Conservation (phyloP, 495 filamentous ascomycete species). For the Aspergillus egyptiacus region DNA sequence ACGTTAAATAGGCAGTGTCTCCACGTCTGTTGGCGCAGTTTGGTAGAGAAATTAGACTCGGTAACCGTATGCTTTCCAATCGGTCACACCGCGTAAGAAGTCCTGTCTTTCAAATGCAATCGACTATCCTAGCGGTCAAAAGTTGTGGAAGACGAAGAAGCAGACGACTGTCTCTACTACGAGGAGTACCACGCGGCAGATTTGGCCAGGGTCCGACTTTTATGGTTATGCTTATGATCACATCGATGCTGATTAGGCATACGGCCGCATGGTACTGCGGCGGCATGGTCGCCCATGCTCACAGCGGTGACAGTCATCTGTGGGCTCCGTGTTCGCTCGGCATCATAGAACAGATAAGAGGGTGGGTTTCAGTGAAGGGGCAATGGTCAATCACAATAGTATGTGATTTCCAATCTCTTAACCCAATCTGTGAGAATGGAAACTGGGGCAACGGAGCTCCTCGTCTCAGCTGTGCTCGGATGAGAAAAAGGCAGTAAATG, state of each 20-base stretch:
- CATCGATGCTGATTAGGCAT: constrained; percentile 2
- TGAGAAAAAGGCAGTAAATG: background rate
- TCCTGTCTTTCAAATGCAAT: background rate
- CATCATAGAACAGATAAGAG: background rate
- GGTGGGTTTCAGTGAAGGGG: constrained; percentile 9
- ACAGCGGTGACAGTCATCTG: background rate
- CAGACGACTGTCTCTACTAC: background rate
- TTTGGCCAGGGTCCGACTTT: background rate
- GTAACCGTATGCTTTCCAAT: background rate
- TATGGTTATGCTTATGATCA: constrained; percentile 4
- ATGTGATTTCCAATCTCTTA: constrained; percentile 3
- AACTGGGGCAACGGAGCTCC: constrained; percentile 1
- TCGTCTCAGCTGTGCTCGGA: background rate
- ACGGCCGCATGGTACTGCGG: background rate
- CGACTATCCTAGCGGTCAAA: background rate
- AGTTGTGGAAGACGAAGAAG: background rate
- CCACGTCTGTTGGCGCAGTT: constrained; percentile 6
- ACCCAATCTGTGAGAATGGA: background rate
- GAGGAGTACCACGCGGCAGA: background rate
- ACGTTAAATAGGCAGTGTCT: constrained; percentile 4
- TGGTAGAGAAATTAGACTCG: background rate
- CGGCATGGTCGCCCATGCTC: background rate
- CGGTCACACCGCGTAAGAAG: background rate
- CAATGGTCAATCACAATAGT: background rate
- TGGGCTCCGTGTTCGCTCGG: background rate